phyloP scores from a whole-genome alignment of 176 grass and related monocot genomes.

The Rhipidocladum racemiflorum region DNA sequence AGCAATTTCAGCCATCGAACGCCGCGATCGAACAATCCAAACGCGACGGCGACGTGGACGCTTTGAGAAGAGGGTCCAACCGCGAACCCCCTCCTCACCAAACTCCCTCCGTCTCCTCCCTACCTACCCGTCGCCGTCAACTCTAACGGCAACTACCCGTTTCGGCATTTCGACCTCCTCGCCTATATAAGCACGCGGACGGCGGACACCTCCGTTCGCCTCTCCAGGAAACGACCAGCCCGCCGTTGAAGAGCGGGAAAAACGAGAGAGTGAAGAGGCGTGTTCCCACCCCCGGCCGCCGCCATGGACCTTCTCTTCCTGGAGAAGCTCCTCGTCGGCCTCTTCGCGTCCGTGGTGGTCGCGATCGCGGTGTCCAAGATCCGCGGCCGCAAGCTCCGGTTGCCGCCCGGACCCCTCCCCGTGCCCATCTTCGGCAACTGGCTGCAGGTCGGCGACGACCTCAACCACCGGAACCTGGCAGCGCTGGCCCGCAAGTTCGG shows the following conservation, averaged over 20 bases:
- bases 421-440: conserved; percentile 86
- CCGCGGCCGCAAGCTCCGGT: conserved; percentile 51
- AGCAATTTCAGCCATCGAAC: no score
- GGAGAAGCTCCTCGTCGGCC: conserved; percentile 61
- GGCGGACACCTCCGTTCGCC: background rate
- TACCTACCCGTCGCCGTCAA: conserved; percentile 32
- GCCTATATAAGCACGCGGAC: conserved; percentile 9
- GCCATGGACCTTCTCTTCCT: conserved; percentile 64
- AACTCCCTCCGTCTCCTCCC: background rate
- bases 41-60: no score
- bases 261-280: background rate
- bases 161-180: background rate
- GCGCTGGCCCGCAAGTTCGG: conserved; percentile 59
- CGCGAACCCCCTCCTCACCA: background rate
- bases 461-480: conserved; percentile 84
- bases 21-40: no score
- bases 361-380: conserved; percentile 74
- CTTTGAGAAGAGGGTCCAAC: no score
- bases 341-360: conserved; percentile 57
- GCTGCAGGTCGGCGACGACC: conserved; percentile 89
- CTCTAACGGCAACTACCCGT: background rate
- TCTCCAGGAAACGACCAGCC: conserved; percentile 20
- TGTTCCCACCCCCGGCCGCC: background rate
- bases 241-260: background rate
- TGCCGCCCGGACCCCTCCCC: conserved; percentile 62